Percentiles rank a stretch among this genome's conserved stretches.
These are phyloP conservation scores for Phytophthora pini DNA, from an alignment of 352 stramenopile species.

Conservation along the genomic window DNA sequence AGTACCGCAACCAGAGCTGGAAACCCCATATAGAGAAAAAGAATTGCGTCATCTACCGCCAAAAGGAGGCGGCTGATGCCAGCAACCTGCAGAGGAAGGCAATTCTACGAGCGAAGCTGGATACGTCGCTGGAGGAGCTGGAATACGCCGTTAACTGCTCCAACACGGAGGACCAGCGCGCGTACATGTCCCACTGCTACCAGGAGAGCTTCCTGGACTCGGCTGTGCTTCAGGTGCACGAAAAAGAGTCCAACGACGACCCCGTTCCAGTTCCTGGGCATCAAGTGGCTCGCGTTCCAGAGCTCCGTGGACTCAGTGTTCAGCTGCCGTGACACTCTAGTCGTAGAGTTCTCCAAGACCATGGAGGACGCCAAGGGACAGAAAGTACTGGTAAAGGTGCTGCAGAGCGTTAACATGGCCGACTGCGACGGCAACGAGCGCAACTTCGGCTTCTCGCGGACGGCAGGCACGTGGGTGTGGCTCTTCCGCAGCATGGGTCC, in stretches of 20 bases:
- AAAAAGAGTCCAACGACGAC: constrained; percentile 51
- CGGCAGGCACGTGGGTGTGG: constrained; percentile 56
- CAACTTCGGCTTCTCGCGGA: constrained; percentile 72
- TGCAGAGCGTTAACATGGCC: constrained; percentile 60
- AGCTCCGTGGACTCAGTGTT: constrained; percentile 76
- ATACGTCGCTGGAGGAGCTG: constrained; percentile 76
- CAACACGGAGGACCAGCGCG: constrained; percentile 68
- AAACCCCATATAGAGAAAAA: constrained; percentile 77
- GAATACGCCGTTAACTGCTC: constrained; percentile 68
- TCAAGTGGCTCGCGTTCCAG: constrained; percentile 84
- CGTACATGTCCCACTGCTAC: constrained; percentile 69
- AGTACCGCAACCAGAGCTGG: constrained; percentile 68
- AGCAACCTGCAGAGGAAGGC: constrained; percentile 51
- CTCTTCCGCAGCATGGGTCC: constrained; percentile 64
- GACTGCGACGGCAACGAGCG: constrained; percentile 55
- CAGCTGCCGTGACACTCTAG: constrained; percentile 62
- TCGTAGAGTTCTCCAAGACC: constrained; percentile 69
- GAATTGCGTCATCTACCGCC: constrained; percentile 74
- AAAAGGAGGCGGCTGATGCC: constrained; percentile 52
- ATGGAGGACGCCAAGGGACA: constrained; percentile 62
- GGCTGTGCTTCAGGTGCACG: constrained; percentile 72
- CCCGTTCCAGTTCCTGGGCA: constrained; percentile 72
- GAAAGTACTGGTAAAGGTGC: constrained; percentile 65
- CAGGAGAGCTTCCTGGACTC: constrained; percentile 78
- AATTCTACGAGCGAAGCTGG: constrained; percentile 68